A percentile compares a stretch with the other conserved stretches of the same genome.
Conservation (phyloP, 1,139 yeast species). For the Geotrichum fermentans region DNA sequence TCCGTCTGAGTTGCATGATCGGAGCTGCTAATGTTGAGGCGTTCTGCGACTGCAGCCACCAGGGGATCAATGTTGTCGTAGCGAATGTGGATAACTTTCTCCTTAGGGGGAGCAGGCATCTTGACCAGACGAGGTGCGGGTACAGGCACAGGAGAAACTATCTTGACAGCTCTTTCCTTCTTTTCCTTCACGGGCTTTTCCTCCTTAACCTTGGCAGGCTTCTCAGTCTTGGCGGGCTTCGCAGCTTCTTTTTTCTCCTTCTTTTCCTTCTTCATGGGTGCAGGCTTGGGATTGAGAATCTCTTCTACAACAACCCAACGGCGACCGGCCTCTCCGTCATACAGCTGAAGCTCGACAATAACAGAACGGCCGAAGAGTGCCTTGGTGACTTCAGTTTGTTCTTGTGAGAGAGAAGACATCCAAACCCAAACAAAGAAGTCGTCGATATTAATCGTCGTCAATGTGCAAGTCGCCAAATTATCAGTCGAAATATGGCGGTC, state of each 20-base stretch:
- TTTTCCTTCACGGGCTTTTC: not conserved
- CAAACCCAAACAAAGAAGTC: slow-evolving; percentile 91
- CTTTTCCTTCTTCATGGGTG: slow-evolving; percentile 26
- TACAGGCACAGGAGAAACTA: slow-evolving; percentile 10
- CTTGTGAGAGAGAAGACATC: slow-evolving; percentile 73
- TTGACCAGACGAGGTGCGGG: not conserved
- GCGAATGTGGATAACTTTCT: slow-evolving; percentile 16
- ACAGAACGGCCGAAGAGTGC: slow-evolving; percentile 73
- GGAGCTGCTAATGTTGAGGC: slow-evolving; percentile 18
- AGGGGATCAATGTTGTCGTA: slow-evolving; percentile 23
- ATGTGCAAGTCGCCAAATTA: slow-evolving; percentile 45
- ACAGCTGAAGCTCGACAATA: slow-evolving; percentile 57
- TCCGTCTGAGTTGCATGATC: slow-evolving; percentile 27
- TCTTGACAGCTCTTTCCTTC: not conserved
- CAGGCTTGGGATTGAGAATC: slow-evolving; percentile 30
- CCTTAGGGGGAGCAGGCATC: slow-evolving; percentile 5
- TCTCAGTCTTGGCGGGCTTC: slow-evolving; percentile 6
- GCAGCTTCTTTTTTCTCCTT: slow-evolving; percentile 15
- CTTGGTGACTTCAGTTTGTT: slow-evolving; percentile 62
- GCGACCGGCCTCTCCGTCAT: slow-evolving; percentile 45
- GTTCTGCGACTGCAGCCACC: slow-evolving; percentile 24
- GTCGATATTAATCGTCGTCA: slow-evolving; percentile 65
- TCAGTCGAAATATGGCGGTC: slow-evolving; percentile 19
- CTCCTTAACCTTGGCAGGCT: slow-evolving; percentile 12
- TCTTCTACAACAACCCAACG: slow-evolving; percentile 83